Conservation (phyloP, 768 basidiomycete genomes). For the Russula olivacea region DNA sequence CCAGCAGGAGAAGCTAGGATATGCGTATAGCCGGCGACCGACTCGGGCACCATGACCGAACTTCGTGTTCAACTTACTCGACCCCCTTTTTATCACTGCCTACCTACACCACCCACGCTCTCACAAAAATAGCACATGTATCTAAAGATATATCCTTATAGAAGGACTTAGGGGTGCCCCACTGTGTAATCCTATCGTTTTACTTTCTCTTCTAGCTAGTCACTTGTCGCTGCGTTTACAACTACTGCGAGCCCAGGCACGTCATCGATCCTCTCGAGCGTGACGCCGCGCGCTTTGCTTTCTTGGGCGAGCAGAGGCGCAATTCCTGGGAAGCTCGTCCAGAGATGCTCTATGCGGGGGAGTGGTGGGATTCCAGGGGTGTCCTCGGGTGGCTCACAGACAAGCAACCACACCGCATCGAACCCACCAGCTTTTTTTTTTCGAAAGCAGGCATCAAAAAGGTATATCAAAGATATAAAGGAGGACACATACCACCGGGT, state of each 20-base stretch:
- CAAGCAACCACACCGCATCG: constrained; percentile 93
- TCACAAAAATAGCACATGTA: constrained; percentile 13
- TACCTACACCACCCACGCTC: background rate
- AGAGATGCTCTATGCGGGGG: constrained; percentile 58
- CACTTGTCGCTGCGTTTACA: constrained; percentile 1
- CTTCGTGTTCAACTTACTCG: too few relatives aligned
- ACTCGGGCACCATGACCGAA: background rate
- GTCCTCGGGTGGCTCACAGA: constrained; percentile 50
- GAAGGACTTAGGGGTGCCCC: constrained; percentile 8
- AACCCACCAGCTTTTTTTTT: constrained; percentile 78
- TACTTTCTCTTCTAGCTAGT: background rate
- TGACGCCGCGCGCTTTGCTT: constrained; percentile 59
- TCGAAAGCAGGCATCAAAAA: background rate
- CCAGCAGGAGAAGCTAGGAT: constrained; percentile 65
- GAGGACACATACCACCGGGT: constrained; percentile 72
- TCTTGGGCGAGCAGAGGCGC: constrained; percentile 68
- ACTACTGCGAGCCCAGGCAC: constrained; percentile 22
- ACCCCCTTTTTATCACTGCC: background rate
- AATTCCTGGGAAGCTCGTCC: constrained; percentile 61
- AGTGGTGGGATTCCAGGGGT: constrained; percentile 45
- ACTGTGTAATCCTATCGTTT: constrained; percentile 5
- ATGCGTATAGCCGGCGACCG: constrained; percentile 43
- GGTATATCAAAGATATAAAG: background rate
- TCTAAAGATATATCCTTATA: constrained; percentile 15
- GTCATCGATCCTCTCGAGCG: constrained; percentile 52